Evolutionary conservation across 1,284 basidiomycete species (phyloP).

Genomic region (Flammula alnicola): DNA sequence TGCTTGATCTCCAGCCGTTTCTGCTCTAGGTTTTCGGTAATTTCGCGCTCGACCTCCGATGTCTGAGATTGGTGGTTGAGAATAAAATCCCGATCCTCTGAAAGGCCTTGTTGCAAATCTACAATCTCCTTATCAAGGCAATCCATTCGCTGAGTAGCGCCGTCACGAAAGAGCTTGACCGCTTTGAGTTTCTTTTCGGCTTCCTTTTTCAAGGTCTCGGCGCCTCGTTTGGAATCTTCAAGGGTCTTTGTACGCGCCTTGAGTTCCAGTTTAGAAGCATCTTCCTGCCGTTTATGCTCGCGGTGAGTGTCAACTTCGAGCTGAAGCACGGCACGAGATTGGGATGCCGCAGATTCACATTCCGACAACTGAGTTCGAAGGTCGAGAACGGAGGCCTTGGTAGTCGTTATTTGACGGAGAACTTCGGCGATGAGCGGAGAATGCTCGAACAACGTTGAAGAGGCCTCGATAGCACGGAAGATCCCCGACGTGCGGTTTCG

Average conservation of each 20-base stretch:
- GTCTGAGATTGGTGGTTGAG: conserved; percentile 46
- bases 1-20: conserved; percentile 71
- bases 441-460: conserved; percentile 58
- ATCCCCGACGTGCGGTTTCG: conserved; percentile 39
- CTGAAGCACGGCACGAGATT: conserved; percentile 71
- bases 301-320: conserved; percentile 77
- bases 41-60: conserved; percentile 50
- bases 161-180: conserved; percentile 69
- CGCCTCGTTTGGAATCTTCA: conserved; percentile 86
- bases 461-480: conserved; percentile 42
- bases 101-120: conserved; percentile 56
- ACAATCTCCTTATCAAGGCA: conserved; percentile 74
- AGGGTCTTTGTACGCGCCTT: conserved; percentile 82
- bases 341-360: conserved; percentile 62
- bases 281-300: conserved; percentile 83
- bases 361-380: conserved; percentile 79
- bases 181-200: conserved; percentile 86
- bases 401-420: conserved; percentile 74
- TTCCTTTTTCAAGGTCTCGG: conserved; percentile 80
- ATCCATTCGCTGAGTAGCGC: conserved; percentile 66
- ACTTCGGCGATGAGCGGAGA: conserved; percentile 79
- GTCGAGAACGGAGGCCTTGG: conserved; percentile 72
- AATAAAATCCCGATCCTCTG: conserved; percentile 57
- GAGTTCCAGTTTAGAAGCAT: conserved; percentile 75
- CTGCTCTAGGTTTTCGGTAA: conserved; percentile 57